Conservation (phyloP, 176 grass and related monocot species). For the Bolboschoenus planiculmis region DNA sequence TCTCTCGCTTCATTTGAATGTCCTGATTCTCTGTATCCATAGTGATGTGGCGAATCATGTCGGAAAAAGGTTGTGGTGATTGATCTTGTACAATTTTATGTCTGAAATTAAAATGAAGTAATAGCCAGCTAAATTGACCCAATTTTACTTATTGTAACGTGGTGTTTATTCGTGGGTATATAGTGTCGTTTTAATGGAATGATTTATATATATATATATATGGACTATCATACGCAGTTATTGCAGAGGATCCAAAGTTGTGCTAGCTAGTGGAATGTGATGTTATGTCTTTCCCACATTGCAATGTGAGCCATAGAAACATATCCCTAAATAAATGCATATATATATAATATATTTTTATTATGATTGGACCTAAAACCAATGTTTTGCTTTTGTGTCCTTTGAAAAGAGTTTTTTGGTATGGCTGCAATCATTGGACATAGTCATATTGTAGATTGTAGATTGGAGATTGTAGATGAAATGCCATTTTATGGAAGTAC, state of each 20-base stretch:
- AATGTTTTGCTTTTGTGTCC: background rate
- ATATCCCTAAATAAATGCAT: background rate
- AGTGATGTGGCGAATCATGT: background rate
- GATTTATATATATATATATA: too few relatives aligned
- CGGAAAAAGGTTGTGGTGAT: background rate
- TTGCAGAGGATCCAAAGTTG: background rate
- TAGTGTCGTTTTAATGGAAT: background rate
- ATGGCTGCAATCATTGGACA: slow-evolving; percentile 14
- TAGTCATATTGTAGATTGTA: background rate
- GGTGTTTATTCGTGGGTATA: background rate
- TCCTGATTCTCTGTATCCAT: background rate
- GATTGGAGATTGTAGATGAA: background rate
- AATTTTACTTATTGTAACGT: background rate
- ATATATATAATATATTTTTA: too few relatives aligned
- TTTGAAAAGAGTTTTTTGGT: slow-evolving; percentile 7
- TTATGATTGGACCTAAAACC: slow-evolving; percentile 27
- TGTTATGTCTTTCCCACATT: background rate
- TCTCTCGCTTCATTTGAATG: background rate
- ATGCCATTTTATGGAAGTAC: background rate
- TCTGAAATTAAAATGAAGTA: background rate
- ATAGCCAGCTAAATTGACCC: background rate
- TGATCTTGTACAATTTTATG: background rate
- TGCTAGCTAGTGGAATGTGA: background rate
- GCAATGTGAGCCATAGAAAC: slow-evolving; percentile 1
- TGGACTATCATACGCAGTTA: too few relatives aligned